Evolutionary conservation across 306 rosid species (phyloP).

Genomic region (Begonia peltatifolia): DNA sequence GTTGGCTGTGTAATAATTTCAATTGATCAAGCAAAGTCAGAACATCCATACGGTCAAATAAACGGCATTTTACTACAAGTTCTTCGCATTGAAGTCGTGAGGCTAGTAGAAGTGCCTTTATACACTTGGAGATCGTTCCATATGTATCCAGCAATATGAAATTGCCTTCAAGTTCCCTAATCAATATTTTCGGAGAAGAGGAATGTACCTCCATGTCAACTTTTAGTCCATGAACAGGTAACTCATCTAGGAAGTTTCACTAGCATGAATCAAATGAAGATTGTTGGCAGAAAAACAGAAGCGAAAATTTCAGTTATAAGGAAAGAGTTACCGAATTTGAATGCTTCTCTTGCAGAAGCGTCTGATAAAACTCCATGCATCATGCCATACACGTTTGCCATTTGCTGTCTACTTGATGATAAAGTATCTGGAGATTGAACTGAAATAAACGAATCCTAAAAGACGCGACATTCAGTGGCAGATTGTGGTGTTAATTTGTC

Average conservation of each 20-base stretch:
- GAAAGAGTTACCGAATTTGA: conserved; percentile 7
- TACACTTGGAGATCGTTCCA: conserved; percentile 14
- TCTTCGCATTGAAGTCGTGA: conserved; percentile 38
- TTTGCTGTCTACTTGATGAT: conserved; percentile 16
- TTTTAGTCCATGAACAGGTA: conserved; percentile 6
- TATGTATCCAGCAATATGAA: conserved; percentile 12
- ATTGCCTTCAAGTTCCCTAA: conserved; percentile 8
- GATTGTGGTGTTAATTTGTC: too few species aligned
- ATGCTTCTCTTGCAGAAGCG: conserved; percentile 1
- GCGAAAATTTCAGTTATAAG: neutral
- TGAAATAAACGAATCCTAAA: conserved; percentile 21
- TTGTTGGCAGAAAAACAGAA: conserved; percentile 1
- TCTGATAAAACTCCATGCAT: conserved; percentile 17
- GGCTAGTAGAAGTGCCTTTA: conserved; percentile 26
- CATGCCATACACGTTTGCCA: conserved; percentile 14
- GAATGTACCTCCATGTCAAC: conserved; percentile 10
- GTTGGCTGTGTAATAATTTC: conserved; percentile 22
- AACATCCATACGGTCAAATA: conserved; percentile 21
- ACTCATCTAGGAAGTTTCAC: conserved; percentile 27
- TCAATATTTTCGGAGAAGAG: conserved; percentile 15
- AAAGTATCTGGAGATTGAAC: conserved; percentile 15
- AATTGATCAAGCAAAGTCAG: conserved; percentile 27
- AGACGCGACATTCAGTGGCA: conserved; percentile 6
- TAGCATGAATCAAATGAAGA: conserved; percentile 13
- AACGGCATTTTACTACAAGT: conserved; percentile 17